Conservation (phyloP, 371 early-diverging fungal genomes). For the Lichtheimia corymbifera region DNA sequence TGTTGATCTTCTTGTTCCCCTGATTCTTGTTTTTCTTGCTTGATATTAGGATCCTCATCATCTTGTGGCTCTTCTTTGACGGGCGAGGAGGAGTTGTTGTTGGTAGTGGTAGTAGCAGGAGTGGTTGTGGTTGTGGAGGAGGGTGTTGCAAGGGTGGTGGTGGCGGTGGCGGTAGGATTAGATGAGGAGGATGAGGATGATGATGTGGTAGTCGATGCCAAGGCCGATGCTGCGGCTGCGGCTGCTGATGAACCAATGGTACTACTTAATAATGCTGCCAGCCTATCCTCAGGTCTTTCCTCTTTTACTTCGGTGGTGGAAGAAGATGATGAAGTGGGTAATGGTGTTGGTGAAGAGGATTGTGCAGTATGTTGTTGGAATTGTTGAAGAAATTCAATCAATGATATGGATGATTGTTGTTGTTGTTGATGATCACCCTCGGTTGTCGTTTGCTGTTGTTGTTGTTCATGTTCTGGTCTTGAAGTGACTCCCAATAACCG, state of each 20-base stretch:
- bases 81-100: neutral
- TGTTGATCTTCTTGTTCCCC: slow-evolving; percentile 3
- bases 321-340: slow-evolving; percentile 6
- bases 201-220: neutral
- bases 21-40: neutral
- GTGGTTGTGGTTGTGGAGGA: neutral
- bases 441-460: slow-evolving; percentile 10
- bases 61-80: slow-evolving; percentile 3
- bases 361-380: slow-evolving; percentile 6
- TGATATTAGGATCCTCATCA: neutral
- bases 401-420: slow-evolving; percentile 10
- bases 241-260: slow-evolving; percentile 8
- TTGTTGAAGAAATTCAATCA: slow-evolving; percentile 5
- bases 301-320: slow-evolving; percentile 22
- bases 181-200: neutral
- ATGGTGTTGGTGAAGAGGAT: slow-evolving; percentile 10
- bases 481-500: slow-evolving; percentile 5
- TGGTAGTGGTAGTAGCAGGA: neutral
- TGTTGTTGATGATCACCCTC: slow-evolving; percentile 6
- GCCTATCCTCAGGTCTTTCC: slow-evolving; percentile 14
- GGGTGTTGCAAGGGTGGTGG: neutral
- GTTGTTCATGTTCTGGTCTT: slow-evolving; percentile 8
- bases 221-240: neutral
- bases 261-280: slow-evolving; percentile 12
- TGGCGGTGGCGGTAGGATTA: slow-evolving; percentile 1